phyloP scores from a whole-genome alignment of 441 rosid species.

The Metrosideros polymorpha region DNA sequence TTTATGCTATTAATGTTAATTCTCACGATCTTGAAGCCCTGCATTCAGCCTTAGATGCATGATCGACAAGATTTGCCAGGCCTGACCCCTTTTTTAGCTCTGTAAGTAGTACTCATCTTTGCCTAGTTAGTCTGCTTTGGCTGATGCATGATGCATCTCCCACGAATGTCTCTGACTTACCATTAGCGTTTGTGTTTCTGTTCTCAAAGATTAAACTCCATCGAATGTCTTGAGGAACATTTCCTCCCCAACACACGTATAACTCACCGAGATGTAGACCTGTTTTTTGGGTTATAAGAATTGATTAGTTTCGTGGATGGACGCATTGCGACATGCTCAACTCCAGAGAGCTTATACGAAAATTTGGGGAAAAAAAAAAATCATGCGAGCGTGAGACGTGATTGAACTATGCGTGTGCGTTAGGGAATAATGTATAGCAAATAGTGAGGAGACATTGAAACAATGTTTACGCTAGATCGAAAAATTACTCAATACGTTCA shows the following conservation, averaged over 20 bases:
- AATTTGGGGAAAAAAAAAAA: neutral
- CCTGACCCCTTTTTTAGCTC: neutral
- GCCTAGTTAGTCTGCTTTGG: neutral
- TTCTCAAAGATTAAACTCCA: neutral
- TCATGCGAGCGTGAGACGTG: fast-evolving
- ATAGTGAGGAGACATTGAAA: too few relatives aligned
- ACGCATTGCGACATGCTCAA: neutral
- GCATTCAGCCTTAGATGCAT: too few relatives aligned
- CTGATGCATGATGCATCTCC: neutral
- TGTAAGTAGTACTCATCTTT: neutral
- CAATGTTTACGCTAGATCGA: too few relatives aligned
- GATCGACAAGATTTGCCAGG: neutral
- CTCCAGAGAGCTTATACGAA: neutral
- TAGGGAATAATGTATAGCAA: too few relatives aligned
- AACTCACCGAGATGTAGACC: neutral
- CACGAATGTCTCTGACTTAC: neutral
- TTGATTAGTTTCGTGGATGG: neutral
- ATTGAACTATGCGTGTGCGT: too few relatives aligned
- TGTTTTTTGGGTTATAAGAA: neutral
- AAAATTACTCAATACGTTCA: too few relatives aligned
- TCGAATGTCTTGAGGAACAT: neutral
- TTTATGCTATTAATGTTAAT: too few relatives aligned
- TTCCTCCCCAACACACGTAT: neutral
- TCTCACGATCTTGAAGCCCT: too few relatives aligned
- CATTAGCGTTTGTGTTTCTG: neutral